Evolutionary conservation across 1,139 yeast species (phyloP).

Genomic region (Nakaseomyces nivariensis): DNA sequence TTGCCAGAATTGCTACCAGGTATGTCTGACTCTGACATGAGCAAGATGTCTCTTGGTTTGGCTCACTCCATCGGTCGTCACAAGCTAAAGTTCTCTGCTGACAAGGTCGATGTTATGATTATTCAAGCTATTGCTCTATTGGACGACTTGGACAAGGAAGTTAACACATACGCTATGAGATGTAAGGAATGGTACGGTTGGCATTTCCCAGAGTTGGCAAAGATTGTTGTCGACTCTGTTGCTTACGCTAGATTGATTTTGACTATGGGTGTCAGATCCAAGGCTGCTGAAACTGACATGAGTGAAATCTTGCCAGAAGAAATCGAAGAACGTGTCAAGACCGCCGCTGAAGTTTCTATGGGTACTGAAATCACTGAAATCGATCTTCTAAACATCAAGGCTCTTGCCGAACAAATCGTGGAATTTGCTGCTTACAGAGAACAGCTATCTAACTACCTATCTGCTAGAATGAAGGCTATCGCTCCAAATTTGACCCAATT

Average conservation of each 20-base stretch:
- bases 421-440: slow-evolving; percentile 93
- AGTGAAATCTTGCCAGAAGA: slow-evolving; percentile 91
- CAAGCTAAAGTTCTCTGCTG: slow-evolving; percentile 93
- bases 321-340: slow-evolving; percentile 67
- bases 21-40: slow-evolving; percentile 69
- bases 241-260: slow-evolving; percentile 88
- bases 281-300: slow-evolving; percentile 82
- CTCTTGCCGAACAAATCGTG: slow-evolving; percentile 89
- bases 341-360: slow-evolving; percentile 97
- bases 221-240: slow-evolving; percentile 89
- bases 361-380: slow-evolving; percentile 92
- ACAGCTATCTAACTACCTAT: slow-evolving; percentile 77
- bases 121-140: slow-evolving; percentile 96
- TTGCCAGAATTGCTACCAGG: slow-evolving; percentile 94
- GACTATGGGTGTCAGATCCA: slow-evolving; percentile 90
- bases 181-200: slow-evolving; percentile 99
- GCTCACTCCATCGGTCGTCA: slow-evolving; percentile 98
- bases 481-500: slow-evolving; percentile 95
- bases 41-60: slow-evolving; percentile 93
- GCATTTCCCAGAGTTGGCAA: slow-evolving; percentile 99
- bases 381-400: slow-evolving; percentile 76
- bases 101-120: slow-evolving; percentile 96
- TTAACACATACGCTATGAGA: slow-evolving; percentile 97
- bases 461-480: slow-evolving; percentile 94
- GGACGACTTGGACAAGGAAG: slow-evolving; percentile 94